These are phyloP conservation scores for Xanthoconium separans DNA, from an alignment of 1,284 basidiomycete species.

Conservation along the genomic window DNA sequence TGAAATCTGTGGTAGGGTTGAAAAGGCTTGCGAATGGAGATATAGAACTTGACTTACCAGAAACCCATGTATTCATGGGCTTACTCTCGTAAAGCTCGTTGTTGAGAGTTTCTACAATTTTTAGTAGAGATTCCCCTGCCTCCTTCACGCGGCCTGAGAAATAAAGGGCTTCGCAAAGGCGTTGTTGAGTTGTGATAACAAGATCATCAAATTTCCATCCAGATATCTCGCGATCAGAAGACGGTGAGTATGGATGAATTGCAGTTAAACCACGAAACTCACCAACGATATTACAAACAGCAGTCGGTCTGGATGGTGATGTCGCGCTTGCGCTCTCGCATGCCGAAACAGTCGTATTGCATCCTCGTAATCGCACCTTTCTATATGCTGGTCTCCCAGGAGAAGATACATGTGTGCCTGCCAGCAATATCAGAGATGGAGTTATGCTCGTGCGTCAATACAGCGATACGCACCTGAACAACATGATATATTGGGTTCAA, in stretches of 20 bases:
- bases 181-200: not conserved
- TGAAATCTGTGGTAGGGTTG: not conserved
- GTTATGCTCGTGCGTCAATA: not conserved
- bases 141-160: not conserved
- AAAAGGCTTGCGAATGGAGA: not conserved
- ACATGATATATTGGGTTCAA: not conserved
- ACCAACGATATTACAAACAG: not conserved
- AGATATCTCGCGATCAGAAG: not conserved
- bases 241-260: too few relatives aligned
- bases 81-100: not conserved
- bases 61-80: not conserved
- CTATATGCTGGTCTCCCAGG: not conserved
- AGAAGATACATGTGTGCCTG: not conserved
- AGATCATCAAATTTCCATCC: conserved; percentile 10
- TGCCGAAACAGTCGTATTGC: conserved; percentile 1
- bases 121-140: not conserved
- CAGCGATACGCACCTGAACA: not conserved
- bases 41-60: not conserved
- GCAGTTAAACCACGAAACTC: too few relatives aligned
- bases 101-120: not conserved
- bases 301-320: not conserved
- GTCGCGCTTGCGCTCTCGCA: not conserved
- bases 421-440: not conserved
- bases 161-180: conserved; percentile 1
- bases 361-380: not conserved